Percentiles rank a stretch among this genome's conserved stretches.
Conservation (phyloP, 345 rosid genomes). For the Boechera retrofracta region DNA sequence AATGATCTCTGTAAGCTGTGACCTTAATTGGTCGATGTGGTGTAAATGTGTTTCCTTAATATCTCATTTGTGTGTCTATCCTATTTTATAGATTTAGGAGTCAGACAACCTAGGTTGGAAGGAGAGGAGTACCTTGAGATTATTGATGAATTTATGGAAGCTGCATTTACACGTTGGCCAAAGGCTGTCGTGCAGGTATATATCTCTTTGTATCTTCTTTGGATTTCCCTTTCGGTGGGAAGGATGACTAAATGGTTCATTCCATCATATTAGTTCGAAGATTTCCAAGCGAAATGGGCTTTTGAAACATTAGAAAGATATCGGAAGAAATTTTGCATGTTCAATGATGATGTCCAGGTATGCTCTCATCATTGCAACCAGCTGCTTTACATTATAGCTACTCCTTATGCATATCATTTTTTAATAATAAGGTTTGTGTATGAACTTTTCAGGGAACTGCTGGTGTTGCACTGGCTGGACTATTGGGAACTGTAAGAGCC, state of each 20-base stretch:
- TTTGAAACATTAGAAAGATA: slow-evolving; percentile 91
- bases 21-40: slow-evolving; percentile 23
- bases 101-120: slow-evolving; percentile 88
- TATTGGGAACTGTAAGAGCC: slow-evolving; percentile 90
- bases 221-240: slow-evolving; percentile 29
- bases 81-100: slow-evolving; percentile 76
- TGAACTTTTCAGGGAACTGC: slow-evolving; percentile 82
- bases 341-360: slow-evolving; percentile 98
- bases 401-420: not conserved
- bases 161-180: slow-evolving; percentile 91
- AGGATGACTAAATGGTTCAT: slow-evolving; percentile 44
- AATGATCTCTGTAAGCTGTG: slow-evolving; percentile 81
- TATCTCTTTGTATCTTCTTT: slow-evolving; percentile 35
- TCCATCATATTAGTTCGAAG: slow-evolving; percentile 72
- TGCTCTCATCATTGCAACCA: slow-evolving; percentile 22
- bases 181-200: slow-evolving; percentile 94
- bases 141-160: slow-evolving; percentile 98
- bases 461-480: slow-evolving; percentile 98
- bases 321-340: slow-evolving; percentile 90
- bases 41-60: slow-evolving; percentile 31
- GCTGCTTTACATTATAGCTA: slow-evolving; percentile 16
- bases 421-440: slow-evolving; percentile 13
- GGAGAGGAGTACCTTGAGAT: slow-evolving; percentile 89
- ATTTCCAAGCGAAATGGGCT: slow-evolving; percentile 99
- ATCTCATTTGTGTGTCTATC: slow-evolving; percentile 26